Conservation (phyloP, 1,139 yeast species). For the Saccharomyces hybrid region DNA sequence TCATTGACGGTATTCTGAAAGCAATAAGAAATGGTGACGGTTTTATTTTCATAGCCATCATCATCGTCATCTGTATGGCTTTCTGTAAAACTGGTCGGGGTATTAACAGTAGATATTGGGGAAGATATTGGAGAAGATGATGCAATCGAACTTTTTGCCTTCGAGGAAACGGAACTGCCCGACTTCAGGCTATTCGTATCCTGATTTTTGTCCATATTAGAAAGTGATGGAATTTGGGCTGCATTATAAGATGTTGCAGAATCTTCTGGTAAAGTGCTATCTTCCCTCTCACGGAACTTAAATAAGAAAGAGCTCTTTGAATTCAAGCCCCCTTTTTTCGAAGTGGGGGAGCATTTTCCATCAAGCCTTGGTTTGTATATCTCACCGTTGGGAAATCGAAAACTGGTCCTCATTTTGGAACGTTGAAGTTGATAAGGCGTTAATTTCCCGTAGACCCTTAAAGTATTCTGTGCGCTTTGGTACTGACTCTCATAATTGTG, state of each 20-base stretch:
- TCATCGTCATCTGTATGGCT: constrained; percentile 3
- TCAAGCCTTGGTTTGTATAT: not conserved
- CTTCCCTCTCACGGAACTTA: not conserved
- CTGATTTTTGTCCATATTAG: not conserved
- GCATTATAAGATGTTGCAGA: not conserved
- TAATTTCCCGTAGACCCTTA: not conserved
- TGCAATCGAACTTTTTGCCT: not conserved
- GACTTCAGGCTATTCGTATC: not conserved
- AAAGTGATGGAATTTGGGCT: not conserved
- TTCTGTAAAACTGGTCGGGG: not conserved
- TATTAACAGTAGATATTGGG: not conserved
- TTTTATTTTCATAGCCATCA: constrained; percentile 6
- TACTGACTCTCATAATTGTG: not conserved
- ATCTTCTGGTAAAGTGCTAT: not conserved
- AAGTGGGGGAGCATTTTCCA: not conserved
- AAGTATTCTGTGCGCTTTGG: not conserved
- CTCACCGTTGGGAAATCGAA: not conserved
- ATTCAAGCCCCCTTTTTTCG: not conserved
- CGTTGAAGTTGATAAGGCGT: not conserved
- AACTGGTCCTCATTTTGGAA: not conserved
- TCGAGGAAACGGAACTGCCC: not conserved
- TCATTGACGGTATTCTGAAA: constrained; percentile 1
- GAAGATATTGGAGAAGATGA: not conserved
- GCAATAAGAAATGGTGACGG: not conserved
- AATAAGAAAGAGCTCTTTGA: not conserved